Conservation (phyloP, 495 filamentous ascomycete genomes). For the Trichoderma gamsii region DNA sequence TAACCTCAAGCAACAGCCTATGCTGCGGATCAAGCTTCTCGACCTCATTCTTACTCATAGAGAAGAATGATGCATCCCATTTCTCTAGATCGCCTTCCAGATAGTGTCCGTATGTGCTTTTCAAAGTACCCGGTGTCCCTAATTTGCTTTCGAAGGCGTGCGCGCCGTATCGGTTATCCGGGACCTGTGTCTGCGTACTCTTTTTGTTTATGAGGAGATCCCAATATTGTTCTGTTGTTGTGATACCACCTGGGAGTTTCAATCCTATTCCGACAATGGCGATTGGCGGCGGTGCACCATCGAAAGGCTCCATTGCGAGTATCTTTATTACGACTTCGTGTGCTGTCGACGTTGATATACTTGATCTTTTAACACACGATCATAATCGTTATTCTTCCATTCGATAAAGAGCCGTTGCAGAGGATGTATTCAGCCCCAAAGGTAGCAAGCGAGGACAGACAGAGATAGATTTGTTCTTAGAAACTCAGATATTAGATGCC, state of each 20-base stretch:
- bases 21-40: conserved; percentile 49
- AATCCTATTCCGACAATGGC: conserved; percentile 18
- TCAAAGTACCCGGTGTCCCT: neutral
- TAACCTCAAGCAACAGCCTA: conserved; percentile 44
- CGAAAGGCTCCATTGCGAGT: neutral
- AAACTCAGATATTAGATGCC: no score
- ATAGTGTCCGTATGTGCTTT: conserved; percentile 30
- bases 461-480: no score
- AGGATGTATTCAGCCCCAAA: no score
- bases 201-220: conserved; percentile 14
- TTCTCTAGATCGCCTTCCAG: conserved; percentile 33
- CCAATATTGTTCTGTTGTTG: conserved; percentile 15
- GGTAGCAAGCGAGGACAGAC: no score
- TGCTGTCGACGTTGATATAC: neutral
- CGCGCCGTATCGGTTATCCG: neutral
- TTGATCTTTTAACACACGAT: neutral
- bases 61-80: conserved; percentile 36
- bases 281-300: neutral
- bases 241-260: conserved; percentile 13
- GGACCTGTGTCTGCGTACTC: neutral
- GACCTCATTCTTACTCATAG: conserved; percentile 35
- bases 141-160: conserved; percentile 3
- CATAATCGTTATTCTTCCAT: neutral
- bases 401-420: neutral
- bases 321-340: neutral